Conservation (phyloP, 2,329 filamentous ascomycete species). For the Penicillium sclerotiorum region DNA sequence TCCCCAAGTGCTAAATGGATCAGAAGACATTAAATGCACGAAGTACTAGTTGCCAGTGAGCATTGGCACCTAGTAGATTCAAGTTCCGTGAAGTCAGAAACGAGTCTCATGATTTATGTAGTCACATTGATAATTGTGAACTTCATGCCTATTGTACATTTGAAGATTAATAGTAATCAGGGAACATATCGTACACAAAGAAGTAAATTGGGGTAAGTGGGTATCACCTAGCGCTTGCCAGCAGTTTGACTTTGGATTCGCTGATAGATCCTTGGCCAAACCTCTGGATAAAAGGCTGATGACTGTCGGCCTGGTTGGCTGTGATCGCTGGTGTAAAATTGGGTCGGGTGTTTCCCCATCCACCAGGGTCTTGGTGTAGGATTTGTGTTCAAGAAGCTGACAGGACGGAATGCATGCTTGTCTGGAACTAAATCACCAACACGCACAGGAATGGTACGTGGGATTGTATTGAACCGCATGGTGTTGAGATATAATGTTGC, state of each 20-base stretch:
- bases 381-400: slow-evolving; percentile 44
- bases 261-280: slow-evolving; percentile 48
- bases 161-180: background rate
- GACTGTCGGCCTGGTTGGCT: slow-evolving; percentile 43
- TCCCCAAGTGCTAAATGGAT: too few species aligned
- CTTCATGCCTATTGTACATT: too few species aligned
- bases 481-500: slow-evolving; percentile 49
- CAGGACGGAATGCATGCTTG: slow-evolving; percentile 40
- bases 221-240: background rate
- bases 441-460: slow-evolving; percentile 44
- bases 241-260: slow-evolving; percentile 34
- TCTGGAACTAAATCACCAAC: slow-evolving; percentile 45
- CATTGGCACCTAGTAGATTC: too few species aligned
- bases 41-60: too few species aligned
- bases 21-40: too few species aligned
- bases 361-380: slow-evolving; percentile 41
- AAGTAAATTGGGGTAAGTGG: background rate
- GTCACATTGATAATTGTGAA: too few species aligned
- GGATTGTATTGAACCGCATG: slow-evolving; percentile 49
- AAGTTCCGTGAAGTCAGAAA: too few species aligned
- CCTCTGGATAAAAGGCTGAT: slow-evolving; percentile 44
- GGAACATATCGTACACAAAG: background rate
- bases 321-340: slow-evolving; percentile 44
- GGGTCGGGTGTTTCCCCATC: slow-evolving; percentile 36
- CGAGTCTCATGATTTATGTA: too few species aligned